Conservation (phyloP, 169 alveolate genomes). For the Cryptosporidium baileyi region DNA sequence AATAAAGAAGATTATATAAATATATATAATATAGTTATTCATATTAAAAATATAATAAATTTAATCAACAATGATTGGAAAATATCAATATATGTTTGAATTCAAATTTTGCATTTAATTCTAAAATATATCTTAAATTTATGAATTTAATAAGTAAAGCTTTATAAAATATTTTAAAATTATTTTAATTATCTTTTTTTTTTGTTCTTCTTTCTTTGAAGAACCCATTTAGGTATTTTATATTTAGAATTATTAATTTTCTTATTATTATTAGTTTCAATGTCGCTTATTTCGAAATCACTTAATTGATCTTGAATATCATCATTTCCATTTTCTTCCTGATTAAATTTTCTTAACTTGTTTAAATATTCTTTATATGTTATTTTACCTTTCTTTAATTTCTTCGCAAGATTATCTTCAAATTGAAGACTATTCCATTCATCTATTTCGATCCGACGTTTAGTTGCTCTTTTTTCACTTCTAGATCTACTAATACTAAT, state of each 20-base stretch:
- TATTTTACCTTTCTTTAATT: slow-evolving; percentile 85
- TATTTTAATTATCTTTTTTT: slow-evolving; percentile 37
- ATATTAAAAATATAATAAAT: not conserved
- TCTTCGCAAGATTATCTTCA: slow-evolving; percentile 85
- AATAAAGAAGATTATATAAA: not conserved
- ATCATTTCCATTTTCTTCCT: not conserved
- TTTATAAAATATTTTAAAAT: too few relatives aligned
- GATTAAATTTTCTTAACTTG: not conserved
- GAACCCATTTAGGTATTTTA: slow-evolving; percentile 49
- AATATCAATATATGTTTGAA: slow-evolving; percentile 26
- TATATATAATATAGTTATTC: not conserved
- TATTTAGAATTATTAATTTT: not conserved
- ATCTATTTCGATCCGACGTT: slow-evolving; percentile 70
- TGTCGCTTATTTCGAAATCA: not conserved
- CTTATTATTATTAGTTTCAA: not conserved
- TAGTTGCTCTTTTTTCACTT: slow-evolving; percentile 79
- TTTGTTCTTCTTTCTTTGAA: slow-evolving; percentile 4
- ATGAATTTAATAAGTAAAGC: too few relatives aligned
- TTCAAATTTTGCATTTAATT: too few relatives aligned
- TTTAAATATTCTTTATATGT: slow-evolving; percentile 28
- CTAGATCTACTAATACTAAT: slow-evolving; percentile 70
- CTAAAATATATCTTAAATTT: too few relatives aligned
- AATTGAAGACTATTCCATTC: slow-evolving; percentile 83
- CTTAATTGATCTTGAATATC: too few relatives aligned
- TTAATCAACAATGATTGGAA: slow-evolving; percentile 28